Evolutionary conservation across 2,329 filamentous ascomycete species (phyloP).

Genomic region (Pestalotiopsis sp.): DNA sequence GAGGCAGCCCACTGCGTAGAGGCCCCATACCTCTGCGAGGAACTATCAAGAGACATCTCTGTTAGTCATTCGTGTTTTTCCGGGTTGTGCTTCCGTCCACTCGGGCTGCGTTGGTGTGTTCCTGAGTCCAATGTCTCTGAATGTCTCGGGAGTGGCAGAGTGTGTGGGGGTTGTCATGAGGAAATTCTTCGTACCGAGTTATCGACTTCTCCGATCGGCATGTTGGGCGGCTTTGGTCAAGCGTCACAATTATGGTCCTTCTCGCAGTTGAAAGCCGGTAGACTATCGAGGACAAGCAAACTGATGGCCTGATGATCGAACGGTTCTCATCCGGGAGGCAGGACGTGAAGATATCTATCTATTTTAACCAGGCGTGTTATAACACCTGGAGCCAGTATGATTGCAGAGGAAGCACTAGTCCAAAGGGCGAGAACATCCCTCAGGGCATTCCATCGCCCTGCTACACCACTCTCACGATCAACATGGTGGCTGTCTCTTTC

Average conservation of each 20-base stretch:
- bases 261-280: neutral
- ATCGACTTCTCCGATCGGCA: slow-evolving; percentile 8
- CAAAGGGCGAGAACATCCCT: neutral
- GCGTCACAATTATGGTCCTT: neutral
- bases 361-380: neutral
- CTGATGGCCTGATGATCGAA: neutral
- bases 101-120: neutral
- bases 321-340: neutral
- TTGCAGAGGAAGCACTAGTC: neutral
- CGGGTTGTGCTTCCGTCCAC: neutral
- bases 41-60: neutral
- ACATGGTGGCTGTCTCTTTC: neutral
- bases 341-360: neutral
- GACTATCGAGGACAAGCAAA: neutral
- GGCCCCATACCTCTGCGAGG: neutral
- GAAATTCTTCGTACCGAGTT: neutral
- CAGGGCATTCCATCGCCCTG: neutral
- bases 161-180: neutral
- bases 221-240: neutral
- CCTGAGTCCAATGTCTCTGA: neutral
- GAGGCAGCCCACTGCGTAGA: neutral
- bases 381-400: neutral
- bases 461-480: neutral
- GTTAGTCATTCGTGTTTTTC: neutral
- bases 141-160: neutral